Evolutionary conservation across 1,139 yeast species (phyloP).

Genomic region (Saccharomyces hybrid): DNA sequence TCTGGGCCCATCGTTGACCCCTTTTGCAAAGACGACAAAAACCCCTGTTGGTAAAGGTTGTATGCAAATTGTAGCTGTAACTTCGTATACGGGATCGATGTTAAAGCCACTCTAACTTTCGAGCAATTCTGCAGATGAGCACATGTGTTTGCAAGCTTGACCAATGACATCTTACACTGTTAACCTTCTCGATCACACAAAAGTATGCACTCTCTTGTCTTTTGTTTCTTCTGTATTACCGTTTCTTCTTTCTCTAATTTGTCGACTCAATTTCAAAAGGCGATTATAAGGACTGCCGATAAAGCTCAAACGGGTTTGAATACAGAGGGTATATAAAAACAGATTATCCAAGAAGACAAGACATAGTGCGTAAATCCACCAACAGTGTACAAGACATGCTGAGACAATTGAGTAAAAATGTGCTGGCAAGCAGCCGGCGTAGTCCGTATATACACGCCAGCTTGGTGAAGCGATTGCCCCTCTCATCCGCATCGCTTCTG

Average conservation of each 20-base stretch:
- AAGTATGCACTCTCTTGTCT: neutral
- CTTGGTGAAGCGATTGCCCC: neutral
- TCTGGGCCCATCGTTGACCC: conserved; percentile 95
- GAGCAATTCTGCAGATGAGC: conserved; percentile 87
- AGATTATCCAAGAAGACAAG: too few species aligned
- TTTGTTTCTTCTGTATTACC: neutral
- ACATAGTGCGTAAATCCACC: too few species aligned
- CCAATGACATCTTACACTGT: conserved; percentile 58
- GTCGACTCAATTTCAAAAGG: neutral
- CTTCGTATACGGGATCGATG: conserved; percentile 79
- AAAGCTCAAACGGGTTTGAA: neutral
- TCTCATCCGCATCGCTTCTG: neutral
- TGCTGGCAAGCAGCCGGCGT: neutral
- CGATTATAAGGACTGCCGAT: neutral
- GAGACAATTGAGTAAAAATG: neutral
- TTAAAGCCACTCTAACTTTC: conserved; percentile 62
- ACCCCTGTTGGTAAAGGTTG: conserved; percentile 86
- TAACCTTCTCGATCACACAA: neutral
- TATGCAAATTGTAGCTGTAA: conserved; percentile 77
- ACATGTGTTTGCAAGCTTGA: conserved; percentile 74
- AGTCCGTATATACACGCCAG: neutral
- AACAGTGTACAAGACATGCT: neutral
- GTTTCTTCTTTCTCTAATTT: neutral
- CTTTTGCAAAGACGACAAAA: conserved; percentile 71
- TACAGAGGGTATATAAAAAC: too few species aligned